Base-by-base conservation (phyloP, 345 rosid genomes). In the Gossypium raimondii region DNA sequence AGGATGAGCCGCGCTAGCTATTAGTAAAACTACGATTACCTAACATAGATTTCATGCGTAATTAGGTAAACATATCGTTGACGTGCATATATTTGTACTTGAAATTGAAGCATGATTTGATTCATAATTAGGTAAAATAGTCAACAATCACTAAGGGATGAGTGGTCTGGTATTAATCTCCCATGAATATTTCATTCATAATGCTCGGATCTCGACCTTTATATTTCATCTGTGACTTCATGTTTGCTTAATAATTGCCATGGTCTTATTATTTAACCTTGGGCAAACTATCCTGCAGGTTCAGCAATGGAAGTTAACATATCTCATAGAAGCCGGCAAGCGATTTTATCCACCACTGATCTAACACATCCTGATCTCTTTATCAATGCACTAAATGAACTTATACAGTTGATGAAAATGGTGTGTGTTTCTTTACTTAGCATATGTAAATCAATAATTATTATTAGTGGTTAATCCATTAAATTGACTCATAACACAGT, bases 221-320 rank as follows among this genome's bases (percentile, higher is more conserved):
- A n/a, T 29, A 56, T 56, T 72, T 53, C 13, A 1, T 56, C 10
- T 1, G 1, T 18, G 22, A 43, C 43, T 7, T 43, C 51, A 43
- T 62, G 75, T 38, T 57, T 29, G 24, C 72, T 20, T 22, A 18
- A 8, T 20, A 18, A 44, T 50, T 59, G 27, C 27, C 8, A 70
- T 44, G 8, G 64, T 44, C 24, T 55, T 3, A 1, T 53, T 53
- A 57, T 57, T 0, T 22, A 53, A 45, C 44, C 67, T 70, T 14
- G 67, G 45, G 20, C 61, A 78, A 44, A 68, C 78, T 79, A 17
- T 17, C 48, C 27, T 67, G 18, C 82, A 94, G 98, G 97, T 84
- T 89, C 91, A 38, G 75, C 83, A 73, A 92, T 90, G 97, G 97
- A 94, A 85, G 86, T 90, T 79, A 94, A 94, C 81, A 81, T 94